Percentiles rank a stretch among this genome's conserved stretches.
Conservation (phyloP, 2,329 filamentous ascomycete genomes). For the Chrysoporthe cubensis region DNA sequence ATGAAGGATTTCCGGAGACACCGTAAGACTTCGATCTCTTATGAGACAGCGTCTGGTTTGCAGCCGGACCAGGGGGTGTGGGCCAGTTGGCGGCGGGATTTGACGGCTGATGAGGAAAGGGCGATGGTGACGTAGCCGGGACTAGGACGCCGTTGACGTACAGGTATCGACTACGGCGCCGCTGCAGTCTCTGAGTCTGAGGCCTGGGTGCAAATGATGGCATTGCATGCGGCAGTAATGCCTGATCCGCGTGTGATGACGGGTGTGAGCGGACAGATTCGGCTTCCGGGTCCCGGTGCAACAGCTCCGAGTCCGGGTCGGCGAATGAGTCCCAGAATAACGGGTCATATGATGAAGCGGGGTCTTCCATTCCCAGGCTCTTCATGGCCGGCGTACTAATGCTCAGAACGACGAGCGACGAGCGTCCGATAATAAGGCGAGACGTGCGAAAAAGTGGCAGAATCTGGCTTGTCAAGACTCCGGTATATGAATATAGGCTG, state of each 20-base stretch:
- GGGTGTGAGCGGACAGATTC: slow-evolving; percentile 26
- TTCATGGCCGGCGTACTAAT: background rate
- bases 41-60: slow-evolving; percentile 7
- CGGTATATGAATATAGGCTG: background rate
- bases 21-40: slow-evolving; percentile 22
- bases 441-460: background rate
- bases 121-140: slow-evolving; percentile 13
- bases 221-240: slow-evolving; percentile 8
- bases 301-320: slow-evolving; percentile 13
- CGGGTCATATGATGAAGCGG: slow-evolving; percentile 18
- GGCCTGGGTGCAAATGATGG: slow-evolving; percentile 4
- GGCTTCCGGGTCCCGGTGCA: slow-evolving; percentile 19
- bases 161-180: slow-evolving; percentile 23
- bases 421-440: background rate
- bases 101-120: background rate
- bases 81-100: background rate
- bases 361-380: slow-evolving; percentile 8
- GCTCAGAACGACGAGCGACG: background rate
- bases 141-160: slow-evolving; percentile 21
- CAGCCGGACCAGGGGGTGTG: background rate
- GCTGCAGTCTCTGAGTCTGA: slow-evolving; percentile 26
- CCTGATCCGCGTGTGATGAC: slow-evolving; percentile 22
- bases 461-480: background rate
- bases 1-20: slow-evolving; percentile 11
- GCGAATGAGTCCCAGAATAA: slow-evolving; percentile 15